Percentiles rank a stretch among this genome's conserved stretches.
Conservation (phyloP, 2,329 filamentous ascomycete species). For the Neonectria magnoliae region DNA sequence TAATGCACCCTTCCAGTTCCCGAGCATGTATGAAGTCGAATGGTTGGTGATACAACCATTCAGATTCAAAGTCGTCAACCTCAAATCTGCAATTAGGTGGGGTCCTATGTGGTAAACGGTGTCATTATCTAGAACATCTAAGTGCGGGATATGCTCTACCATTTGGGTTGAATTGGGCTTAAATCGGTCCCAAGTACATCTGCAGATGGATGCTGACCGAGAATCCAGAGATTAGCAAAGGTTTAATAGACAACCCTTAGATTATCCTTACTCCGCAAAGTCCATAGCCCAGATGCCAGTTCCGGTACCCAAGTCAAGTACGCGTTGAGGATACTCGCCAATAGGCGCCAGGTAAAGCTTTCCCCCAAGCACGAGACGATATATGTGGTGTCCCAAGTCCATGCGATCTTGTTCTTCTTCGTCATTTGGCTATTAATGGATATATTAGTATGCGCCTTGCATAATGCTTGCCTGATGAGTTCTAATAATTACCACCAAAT, state of each 20-base stretch:
- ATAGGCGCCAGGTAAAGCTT: conserved; percentile 28
- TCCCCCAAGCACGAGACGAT: conserved; percentile 23
- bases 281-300: conserved; percentile 16
- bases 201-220: not conserved
- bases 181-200: not conserved
- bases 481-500: conserved; percentile 9
- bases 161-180: not conserved
- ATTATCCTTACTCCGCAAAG: not conserved
- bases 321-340: conserved; percentile 1
- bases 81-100: not conserved
- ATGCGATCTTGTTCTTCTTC: conserved; percentile 25
- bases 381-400: conserved; percentile 31
- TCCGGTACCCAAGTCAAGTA: conserved; percentile 26
- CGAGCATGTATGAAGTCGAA: not conserved
- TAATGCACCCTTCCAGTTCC: not conserved
- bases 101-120: not conserved
- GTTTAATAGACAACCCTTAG: not conserved
- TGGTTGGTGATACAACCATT: not conserved
- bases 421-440: conserved; percentile 20
- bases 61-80: conserved; percentile 1
- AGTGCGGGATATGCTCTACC: not conserved
- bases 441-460: not conserved
- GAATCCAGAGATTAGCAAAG: not conserved
- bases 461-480: not conserved
- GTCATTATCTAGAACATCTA: not conserved